These are phyloP conservation scores for Lineolata rhizophorae DNA, from an alignment of 495 filamentous ascomycete species.

Conservation along the genomic window DNA sequence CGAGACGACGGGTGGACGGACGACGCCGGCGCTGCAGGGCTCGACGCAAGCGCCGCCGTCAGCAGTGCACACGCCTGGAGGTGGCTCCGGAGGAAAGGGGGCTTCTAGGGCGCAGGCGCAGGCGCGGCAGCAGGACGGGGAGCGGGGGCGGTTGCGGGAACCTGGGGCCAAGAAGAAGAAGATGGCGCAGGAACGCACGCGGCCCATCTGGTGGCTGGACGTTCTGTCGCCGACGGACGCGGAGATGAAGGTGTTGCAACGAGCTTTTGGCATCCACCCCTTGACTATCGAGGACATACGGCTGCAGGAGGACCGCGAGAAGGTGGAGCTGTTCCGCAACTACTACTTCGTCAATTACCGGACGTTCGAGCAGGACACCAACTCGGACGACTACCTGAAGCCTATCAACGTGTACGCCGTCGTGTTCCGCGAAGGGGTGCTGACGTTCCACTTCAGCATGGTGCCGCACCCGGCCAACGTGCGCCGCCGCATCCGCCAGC, in stretches of 20 bases:
- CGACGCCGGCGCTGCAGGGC: too few relatives aligned
- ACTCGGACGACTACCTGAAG: conserved; percentile 72
- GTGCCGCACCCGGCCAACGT: conserved; percentile 92
- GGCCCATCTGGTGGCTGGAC: conserved; percentile 92
- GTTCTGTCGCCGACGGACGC: conserved; percentile 72
- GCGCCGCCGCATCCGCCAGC: conserved; percentile 72
- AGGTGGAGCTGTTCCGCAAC: conserved; percentile 88
- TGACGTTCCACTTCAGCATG: conserved; percentile 77
- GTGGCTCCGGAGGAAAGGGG: conserved; percentile 1
- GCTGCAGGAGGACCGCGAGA: conserved; percentile 89
- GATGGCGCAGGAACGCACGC: conserved; percentile 35
- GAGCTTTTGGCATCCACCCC: conserved; percentile 86
- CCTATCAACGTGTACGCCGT: conserved; percentile 96
- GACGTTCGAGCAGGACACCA: conserved; percentile 82
- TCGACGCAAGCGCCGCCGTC: too few relatives aligned
- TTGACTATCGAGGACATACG: conserved; percentile 92
- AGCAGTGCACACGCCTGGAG: too few relatives aligned
- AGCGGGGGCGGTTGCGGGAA: too few relatives aligned
- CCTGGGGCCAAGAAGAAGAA: background rate
- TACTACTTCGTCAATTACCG: conserved; percentile 99
- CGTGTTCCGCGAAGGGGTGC: conserved; percentile 83
- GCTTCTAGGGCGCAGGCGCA: conserved; percentile 2
- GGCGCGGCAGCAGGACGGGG: too few relatives aligned
- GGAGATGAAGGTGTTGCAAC: conserved; percentile 80
- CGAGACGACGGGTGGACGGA: too few relatives aligned